A percentile compares a stretch with the other conserved stretches of the same genome.
phyloP scores from a whole-genome alignment of 2,329 filamentous ascomycete species.

The Pezicula rhizophila region DNA sequence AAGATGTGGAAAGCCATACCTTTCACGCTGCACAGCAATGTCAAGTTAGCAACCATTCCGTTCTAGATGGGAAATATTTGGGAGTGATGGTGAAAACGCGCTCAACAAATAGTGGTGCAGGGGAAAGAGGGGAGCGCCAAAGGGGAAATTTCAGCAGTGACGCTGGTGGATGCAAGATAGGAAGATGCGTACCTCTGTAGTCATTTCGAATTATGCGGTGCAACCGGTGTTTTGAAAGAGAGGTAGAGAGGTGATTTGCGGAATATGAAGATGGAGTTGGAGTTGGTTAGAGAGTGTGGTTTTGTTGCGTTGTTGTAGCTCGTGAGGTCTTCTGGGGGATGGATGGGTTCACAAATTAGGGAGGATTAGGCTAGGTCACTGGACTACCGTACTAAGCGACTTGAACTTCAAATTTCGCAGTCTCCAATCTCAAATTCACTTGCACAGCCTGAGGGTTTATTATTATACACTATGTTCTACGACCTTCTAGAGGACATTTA shows the following conservation, averaged over 20 bases:
- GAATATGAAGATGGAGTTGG: background rate
- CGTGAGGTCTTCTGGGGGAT: background rate
- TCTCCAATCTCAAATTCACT: no score
- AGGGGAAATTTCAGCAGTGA: constrained; percentile 10
- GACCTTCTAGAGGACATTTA: no score
- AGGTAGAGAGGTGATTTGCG: background rate
- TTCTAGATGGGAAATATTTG: constrained; percentile 4
- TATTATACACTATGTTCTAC: no score
- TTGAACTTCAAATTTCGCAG: no score
- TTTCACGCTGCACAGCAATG: constrained; percentile 25
- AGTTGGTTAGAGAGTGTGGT: background rate
- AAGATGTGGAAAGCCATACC: constrained; percentile 17
- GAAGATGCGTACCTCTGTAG: constrained; percentile 29
- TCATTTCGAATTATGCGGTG: constrained; percentile 21
- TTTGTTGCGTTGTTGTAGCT: background rate
- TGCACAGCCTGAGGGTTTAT: no score
- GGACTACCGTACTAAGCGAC: no score
- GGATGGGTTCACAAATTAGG: no score
- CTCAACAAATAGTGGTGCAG: constrained; percentile 15
- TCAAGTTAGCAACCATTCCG: constrained; percentile 16
- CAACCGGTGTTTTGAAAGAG: constrained; percentile 1
- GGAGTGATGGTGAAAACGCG: constrained; percentile 13
- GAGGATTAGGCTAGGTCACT: no score
- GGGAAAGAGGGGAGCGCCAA: background rate
- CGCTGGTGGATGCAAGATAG: constrained; percentile 5